Base-by-base conservation (phyloP, 805 yeast species). In the Cyberlindnera amylophila region DNA sequence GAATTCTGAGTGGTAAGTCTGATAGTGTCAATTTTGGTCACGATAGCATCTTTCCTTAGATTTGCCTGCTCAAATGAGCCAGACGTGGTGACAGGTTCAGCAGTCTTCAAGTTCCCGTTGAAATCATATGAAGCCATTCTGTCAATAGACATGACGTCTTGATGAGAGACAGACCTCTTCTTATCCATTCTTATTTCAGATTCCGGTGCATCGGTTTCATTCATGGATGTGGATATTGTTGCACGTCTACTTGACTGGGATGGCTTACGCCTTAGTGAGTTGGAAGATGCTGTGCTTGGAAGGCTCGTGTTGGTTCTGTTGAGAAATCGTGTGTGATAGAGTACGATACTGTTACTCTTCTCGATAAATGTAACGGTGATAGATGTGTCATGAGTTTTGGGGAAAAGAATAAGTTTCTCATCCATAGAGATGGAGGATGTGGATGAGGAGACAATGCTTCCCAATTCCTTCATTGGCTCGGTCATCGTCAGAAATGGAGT, bases 401-500 rank as follows among this genome's bases (percentile, higher is more conserved):
- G 89, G 53, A 81, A 82, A 30, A 68, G 62, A 19, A 82, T 55
- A 24, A 85, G 57, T 39, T 70, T 72, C 54, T 85, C 93, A 36
- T 67, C 64, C 2, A 75, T 60, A 0, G 85, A 71, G 23, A 86
- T 75, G 3, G 79, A 74, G 0, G 87, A 75, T 0, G 84, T 80
- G 2, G 89, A 79, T 0, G 88, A 78, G 0, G 91, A 79, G 1
- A 80, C 78, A 4, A 88, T 74, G 4, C 78, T 66, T 2, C 95
- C 88, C 43, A 86, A 71, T 4, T 86, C 93, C 2, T 78, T 75
- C 46, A 83, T 64, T 1, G 96, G 91, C 57, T 86, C 95, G 1
- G 80, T 71, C 45, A 88, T 58, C 0, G 95, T 79, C 40, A 87
- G 67, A 51, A 86, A 83, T 9, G 45, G 49, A 2, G 46, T 27